A percentile compares a stretch with the other conserved stretches of the same genome.
These are phyloP conservation scores for Rhodotorula sp. DNA, from an alignment of 1,284 basidiomycete species.

Conservation along the genomic window DNA sequence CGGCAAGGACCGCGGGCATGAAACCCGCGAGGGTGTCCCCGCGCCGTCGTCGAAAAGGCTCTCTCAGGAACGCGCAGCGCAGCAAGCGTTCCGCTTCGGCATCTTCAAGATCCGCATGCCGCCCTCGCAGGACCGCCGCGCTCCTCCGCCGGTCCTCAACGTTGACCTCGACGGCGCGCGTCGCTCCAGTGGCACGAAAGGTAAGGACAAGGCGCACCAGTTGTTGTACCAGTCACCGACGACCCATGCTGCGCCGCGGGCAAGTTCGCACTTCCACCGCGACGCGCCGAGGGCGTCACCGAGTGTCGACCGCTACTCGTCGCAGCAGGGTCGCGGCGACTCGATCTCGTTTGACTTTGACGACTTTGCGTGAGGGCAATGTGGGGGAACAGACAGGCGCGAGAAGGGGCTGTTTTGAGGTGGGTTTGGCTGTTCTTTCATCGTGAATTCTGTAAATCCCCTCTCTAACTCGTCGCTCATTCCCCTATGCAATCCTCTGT, in stretches of 20 bases:
- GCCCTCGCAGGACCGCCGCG: no score
- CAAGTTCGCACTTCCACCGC: not conserved
- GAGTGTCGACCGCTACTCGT: not conserved
- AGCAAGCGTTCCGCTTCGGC: not conserved
- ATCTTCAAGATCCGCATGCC: not conserved
- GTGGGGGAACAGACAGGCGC: no score
- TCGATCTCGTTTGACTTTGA: conserved; percentile 11
- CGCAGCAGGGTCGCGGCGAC: not conserved
- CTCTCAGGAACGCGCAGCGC: not conserved
- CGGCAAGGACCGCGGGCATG: no score
- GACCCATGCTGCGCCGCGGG: not conserved
- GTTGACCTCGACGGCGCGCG: not conserved
- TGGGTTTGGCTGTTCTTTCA: no score
- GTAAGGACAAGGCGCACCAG: not conserved
- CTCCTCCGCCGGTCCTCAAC: not conserved
- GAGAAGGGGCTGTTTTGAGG: no score
- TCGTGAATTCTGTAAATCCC: not conserved
- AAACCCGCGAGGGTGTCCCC: not conserved
- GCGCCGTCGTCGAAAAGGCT: not conserved
- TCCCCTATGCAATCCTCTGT: not conserved
- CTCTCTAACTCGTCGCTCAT: not conserved
- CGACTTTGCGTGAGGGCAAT: conserved; percentile 11
- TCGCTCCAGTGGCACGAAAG: not conserved
- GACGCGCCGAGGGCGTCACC: not conserved
- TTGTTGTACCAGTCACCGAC: not conserved